Conservation (phyloP, 805 yeast species). For the Metschnikowia drakensbergensis region DNA sequence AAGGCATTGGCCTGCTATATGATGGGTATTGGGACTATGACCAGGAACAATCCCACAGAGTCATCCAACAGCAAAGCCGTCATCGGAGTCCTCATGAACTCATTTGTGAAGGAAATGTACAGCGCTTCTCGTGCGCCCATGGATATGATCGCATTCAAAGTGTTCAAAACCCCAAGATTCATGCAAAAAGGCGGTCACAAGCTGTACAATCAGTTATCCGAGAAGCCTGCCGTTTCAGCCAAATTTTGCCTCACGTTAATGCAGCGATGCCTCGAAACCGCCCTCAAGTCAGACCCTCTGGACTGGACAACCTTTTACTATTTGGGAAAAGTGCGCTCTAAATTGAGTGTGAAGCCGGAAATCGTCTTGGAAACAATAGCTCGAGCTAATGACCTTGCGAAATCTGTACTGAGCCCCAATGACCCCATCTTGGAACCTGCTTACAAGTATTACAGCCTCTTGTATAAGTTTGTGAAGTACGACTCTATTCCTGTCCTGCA, state of each 20-base stretch:
- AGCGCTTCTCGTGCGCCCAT: conserved; percentile 60
- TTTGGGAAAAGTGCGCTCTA: conserved; percentile 54
- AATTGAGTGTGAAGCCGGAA: conserved; percentile 34
- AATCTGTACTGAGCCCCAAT: conserved; percentile 12
- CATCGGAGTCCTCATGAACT: conserved; percentile 45
- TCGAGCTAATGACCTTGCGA: background rate
- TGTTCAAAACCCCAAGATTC: conserved; percentile 35
- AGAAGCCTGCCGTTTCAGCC: conserved; percentile 20
- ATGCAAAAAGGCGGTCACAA: conserved; percentile 24
- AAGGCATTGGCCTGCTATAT: conserved; percentile 68
- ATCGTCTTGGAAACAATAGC: conserved; percentile 39
- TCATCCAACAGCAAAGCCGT: conserved; percentile 28
- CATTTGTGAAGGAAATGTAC: conserved; percentile 57
- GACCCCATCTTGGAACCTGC: conserved; percentile 77
- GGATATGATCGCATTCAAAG: conserved; percentile 56
- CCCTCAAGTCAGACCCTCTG: conserved; percentile 39
- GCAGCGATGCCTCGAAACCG: conserved; percentile 42
- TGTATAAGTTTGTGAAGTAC: conserved; percentile 51
- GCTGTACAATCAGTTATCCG: conserved; percentile 23
- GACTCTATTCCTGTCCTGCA: conserved; percentile 30
- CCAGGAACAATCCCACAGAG: conserved; percentile 3
- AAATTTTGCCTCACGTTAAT: conserved; percentile 36
- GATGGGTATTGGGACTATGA: conserved; percentile 56
- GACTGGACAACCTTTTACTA: conserved; percentile 65
- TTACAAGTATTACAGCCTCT: conserved; percentile 54